Evolutionary conservation across 768 basidiomycete species (phyloP), one percentile per base, ranked within the genome.

Genomic region (Collybiopsis luxurians): DNA sequence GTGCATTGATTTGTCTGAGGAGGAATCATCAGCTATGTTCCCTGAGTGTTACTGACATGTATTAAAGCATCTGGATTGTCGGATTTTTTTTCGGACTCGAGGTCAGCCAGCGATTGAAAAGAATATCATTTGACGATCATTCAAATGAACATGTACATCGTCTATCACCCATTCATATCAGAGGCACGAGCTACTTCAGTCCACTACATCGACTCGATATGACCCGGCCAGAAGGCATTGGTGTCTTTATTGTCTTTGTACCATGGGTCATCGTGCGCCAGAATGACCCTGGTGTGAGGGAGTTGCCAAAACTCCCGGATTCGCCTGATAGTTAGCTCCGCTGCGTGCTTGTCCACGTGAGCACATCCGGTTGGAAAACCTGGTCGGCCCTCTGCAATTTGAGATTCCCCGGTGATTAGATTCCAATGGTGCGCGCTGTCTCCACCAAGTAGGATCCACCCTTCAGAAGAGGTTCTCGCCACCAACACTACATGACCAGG

Each of bases 351-450:
- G 61, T 84, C 69, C 21, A 58, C 56, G 57, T 85, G 81, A 43
- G 73, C 70, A 48, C 80, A 83, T 6, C 56, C 61, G 43, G 64
- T 56, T n/a, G 61, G 4, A 53, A 69, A 65, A 6, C 66, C 23
- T 31, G 31, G 34, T 39, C 57, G 71, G 19, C 66, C 66, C 7
- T 69, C 67, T 3, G 74, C 73, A 44, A 84, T 73, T 4, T 69
- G 61, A 19, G 69, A 68, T 56, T 78, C 72, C 11, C 78, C 78
- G 0, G 73, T 79, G 53, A 85, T 64, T 48, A 85, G 69, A 13
- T 75, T 71, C 72, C 75, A 75, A 63, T 83, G 78, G 61, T 85
- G 84, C 2, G 80, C 83, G 56, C 79, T 78, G 62, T 86, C 83
- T 0, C 79, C 82, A 2, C 70, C 82, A 13, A 85, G 72, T 59